Percentiles rank a stretch among this genome's conserved stretches.
phyloP scores from a whole-genome alignment of 2,329 filamentous ascomycete genomes.

The Rhytidhysteron rufulum region DNA sequence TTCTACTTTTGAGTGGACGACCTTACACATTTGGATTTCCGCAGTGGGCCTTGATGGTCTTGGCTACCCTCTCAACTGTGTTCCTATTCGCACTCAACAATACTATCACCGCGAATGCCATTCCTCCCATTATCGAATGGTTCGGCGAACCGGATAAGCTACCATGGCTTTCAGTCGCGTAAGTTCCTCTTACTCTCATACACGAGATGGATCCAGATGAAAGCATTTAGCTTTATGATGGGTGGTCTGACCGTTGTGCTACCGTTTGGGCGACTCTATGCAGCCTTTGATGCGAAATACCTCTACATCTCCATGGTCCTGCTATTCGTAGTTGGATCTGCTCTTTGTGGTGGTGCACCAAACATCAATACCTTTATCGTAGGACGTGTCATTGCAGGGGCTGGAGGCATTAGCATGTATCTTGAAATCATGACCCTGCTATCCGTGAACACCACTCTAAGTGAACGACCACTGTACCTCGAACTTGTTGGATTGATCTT shows the following conservation, averaged over 20 bases:
- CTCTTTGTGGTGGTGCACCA: constrained; percentile 20
- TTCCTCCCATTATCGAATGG: constrained; percentile 6
- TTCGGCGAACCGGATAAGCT: constrained; percentile 7
- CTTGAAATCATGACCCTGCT: constrained; percentile 23
- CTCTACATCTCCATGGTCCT: constrained; percentile 7
- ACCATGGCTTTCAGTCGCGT: constrained; percentile 6
- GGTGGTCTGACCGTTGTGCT: background rate
- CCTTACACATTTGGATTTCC: no score
- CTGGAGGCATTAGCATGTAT: constrained; percentile 43
- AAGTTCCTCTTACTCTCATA: no score
- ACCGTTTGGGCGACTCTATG: constrained; percentile 1
- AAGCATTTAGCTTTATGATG: no score
- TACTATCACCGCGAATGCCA: constrained; percentile 49
- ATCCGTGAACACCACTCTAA: constrained; percentile 18
- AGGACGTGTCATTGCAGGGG: constrained; percentile 41
- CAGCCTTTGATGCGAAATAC: background rate
- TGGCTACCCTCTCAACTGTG: constrained; percentile 16
- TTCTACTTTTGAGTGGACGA: no score
- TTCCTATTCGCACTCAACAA: constrained; percentile 38
- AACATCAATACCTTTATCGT: constrained; percentile 25
- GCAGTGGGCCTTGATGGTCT: constrained; percentile 25
- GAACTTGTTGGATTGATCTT: constrained; percentile 26
- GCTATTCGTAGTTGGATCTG: constrained; percentile 21
- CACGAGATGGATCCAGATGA: no score
- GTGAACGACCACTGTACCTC: constrained; percentile 30